These are phyloP conservation scores for Penicillium flavigenum DNA, from an alignment of 495 filamentous ascomycete species.

Conservation along the genomic window DNA sequence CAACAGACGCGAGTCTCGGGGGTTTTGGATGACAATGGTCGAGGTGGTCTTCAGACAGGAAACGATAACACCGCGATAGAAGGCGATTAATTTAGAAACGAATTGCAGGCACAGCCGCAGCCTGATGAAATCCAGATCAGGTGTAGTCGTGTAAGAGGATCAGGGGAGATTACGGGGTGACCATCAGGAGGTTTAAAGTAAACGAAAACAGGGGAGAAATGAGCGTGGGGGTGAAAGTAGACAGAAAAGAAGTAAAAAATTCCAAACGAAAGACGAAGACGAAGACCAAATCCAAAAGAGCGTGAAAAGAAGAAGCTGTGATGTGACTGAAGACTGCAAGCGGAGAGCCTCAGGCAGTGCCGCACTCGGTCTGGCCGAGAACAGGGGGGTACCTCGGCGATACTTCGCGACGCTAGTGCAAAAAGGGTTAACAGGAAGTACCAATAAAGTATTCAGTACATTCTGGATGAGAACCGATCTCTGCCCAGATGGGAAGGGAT, in stretches of 20 bases:
- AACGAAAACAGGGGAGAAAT: constrained; percentile 12
- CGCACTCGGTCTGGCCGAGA: constrained; percentile 29
- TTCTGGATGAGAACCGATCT: constrained; percentile 4
- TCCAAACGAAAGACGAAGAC: constrained; percentile 24
- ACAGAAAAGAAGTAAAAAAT: constrained; percentile 12
- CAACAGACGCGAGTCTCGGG: constrained; percentile 26
- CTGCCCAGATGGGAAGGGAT: constrained; percentile 11
- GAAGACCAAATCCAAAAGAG: constrained; percentile 21
- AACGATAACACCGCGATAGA: constrained; percentile 17
- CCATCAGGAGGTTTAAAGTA: constrained; percentile 17
- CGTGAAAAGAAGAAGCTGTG: constrained; percentile 22
- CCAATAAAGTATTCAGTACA: not conserved
- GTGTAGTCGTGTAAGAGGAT: constrained; percentile 24
- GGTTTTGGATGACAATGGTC: not conserved
- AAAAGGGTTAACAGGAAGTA: not conserved
- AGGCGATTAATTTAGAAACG: constrained; percentile 26
- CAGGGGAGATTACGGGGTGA: constrained; percentile 26
- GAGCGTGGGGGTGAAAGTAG: constrained; percentile 8
- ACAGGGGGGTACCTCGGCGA: constrained; percentile 15
- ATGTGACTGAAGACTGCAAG: constrained; percentile 15
- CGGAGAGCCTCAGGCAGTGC: constrained; percentile 30
- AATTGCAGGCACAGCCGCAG: constrained; percentile 34
- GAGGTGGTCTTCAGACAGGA: not conserved
- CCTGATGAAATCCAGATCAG: constrained; percentile 36
- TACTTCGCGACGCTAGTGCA: constrained; percentile 6